Evolutionary conservation across 805 yeast species (phyloP), one percentile per base, ranked within the genome.

Genomic region (Hanseniaspora nectarophila): DNA sequence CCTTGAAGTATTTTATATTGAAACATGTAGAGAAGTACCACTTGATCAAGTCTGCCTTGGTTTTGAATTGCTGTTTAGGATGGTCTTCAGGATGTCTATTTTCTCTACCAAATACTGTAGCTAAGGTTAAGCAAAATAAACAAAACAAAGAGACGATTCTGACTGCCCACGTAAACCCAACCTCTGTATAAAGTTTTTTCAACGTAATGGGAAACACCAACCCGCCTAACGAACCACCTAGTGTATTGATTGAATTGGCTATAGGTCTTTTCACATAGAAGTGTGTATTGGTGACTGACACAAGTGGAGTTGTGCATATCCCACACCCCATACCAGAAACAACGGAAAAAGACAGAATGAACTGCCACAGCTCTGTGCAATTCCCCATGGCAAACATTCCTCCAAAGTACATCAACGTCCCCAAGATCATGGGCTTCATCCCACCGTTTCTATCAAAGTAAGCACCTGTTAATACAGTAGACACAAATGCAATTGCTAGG

Each of bases 271-370:
- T 79, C 32, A 64, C 66, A 35, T 70, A 65, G 61, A 82, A 82
- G 81, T 85, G 82, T 55, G 82, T 85, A 24, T 80, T 76, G 0
- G 81, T 71, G 16, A 77, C 78, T 6, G 84, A 75, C 2, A 82
- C 70, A 34, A 78, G 62, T 0, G 87, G 86, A 7, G 80, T 73
- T 66, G 78, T 73, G 32, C 81, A 69, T 32, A 80, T 65, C 1
- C 82, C 82, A 34, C 76, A 71, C 0, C 85, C 86, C 4, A 74
- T 55, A 3, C 86, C 88, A 38, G 73, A 66, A 21, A 74, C 67
- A 1, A 81, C 56, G 2, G 80, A 77, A 59, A 81, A 78, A 29
- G 81, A 70, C 23, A 82, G 61, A 16, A 82, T 71, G 58, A 82
- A 82, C 54, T 82, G 85, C 67, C 75, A 80, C 8, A 77, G 70